Evolutionary conservation across 106 monocot species (phyloP), one percentile per base, ranked within the genome.

Genomic region (Xerophyta viscosa): DNA sequence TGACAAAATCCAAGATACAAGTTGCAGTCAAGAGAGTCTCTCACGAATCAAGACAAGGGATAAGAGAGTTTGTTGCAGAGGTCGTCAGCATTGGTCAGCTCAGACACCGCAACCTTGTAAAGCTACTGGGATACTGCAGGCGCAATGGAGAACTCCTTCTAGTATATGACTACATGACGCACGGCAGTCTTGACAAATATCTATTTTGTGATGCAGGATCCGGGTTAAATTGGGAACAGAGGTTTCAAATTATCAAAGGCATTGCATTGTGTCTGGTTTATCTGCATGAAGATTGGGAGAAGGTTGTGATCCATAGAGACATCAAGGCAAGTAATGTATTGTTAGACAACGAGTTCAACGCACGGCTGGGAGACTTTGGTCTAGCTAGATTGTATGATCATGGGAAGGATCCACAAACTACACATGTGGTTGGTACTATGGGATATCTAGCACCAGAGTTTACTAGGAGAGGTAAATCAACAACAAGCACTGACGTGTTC

Each of bases 391-490:
- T 47, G 23, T 47, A 47, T 20, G 20, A 47, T 47, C 47, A 47
- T 23, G 47, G 47, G 47, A 47, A 48, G 33, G 20, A 45, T 41
- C n/a, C 18, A 27, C 41, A 19, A 21, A 19, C 44, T 5, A 53
- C 22, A 20, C 53, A 27, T 22, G 43, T 65, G 9, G 30, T 55
- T n/a, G 65, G 65, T 36, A n/a, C n/a, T n/a, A n/a, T n/a, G n/a
- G n/a, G n/a, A n/a, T n/a, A n/a, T n/a, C n/a, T n/a, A n/a, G n/a
- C 41, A 10, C 63, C 63, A 26, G 63, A 64, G 52, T 27, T 64
- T 12, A 22, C 52, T 8, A 63, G n/a, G 43, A 63, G 21, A 11
- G 63, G 52, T 13, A 52, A 39, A 19, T 50, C 63, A 3, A 52
- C 52, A 4, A 63, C 36, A 39, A 28, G 3, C 23, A 64, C 41